Conservation (phyloP, 305 asterid species). For the Vinca major region DNA sequence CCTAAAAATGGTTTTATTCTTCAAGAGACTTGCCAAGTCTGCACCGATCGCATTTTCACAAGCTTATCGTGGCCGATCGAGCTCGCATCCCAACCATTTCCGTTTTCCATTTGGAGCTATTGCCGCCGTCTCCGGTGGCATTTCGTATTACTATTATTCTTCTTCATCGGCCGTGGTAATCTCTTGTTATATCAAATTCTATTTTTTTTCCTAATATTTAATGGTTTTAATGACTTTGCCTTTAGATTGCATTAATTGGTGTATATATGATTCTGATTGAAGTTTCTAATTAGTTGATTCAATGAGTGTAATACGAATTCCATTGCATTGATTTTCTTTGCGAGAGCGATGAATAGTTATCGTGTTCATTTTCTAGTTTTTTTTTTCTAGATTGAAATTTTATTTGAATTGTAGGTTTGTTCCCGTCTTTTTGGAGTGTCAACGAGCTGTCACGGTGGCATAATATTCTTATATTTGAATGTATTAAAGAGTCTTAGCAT, state of each 20-base stretch:
- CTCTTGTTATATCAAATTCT: too few species aligned
- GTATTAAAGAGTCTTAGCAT: neutral
- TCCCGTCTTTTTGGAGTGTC: neutral
- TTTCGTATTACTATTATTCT: conserved; percentile 45
- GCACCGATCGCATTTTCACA: conserved; percentile 40
- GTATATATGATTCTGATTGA: neutral
- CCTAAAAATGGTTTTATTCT: conserved; percentile 38
- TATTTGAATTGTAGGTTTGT: neutral
- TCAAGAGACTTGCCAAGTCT: conserved; percentile 44
- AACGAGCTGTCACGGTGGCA: neutral
- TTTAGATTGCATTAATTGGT: neutral
- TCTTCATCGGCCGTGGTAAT: conserved; percentile 56
- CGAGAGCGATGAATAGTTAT: neutral
- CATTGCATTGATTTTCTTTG: neutral
- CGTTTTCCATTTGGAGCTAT: conserved; percentile 62
- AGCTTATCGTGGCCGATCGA: conserved; percentile 30
- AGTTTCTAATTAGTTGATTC: neutral
- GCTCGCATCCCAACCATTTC: conserved; percentile 25
- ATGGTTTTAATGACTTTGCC: neutral
- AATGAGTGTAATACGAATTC: neutral
- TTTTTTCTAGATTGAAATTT: neutral
- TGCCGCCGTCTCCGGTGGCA: conserved; percentile 68
- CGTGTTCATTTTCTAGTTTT: neutral
- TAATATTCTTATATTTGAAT: neutral
- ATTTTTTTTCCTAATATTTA: neutral